Conservation (phyloP, 1,284 basidiomycete species). For the Ganoderma lucidum region DNA sequence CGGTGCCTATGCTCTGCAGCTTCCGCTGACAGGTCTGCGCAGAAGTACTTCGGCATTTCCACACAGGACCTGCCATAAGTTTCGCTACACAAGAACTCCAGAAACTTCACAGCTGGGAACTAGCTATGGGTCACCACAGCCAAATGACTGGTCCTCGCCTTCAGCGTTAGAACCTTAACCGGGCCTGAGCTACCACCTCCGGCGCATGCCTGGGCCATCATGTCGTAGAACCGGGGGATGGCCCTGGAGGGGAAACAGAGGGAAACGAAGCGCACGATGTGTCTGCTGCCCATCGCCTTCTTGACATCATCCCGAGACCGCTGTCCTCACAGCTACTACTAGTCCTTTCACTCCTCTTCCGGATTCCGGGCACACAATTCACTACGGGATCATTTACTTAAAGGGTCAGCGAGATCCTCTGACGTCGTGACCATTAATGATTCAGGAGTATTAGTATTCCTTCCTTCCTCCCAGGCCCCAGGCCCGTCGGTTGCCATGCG, state of each 20-base stretch:
- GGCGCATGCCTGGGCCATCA: not conserved
- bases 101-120: not conserved
- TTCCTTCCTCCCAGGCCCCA: not conserved
- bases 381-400: not conserved
- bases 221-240: not conserved
- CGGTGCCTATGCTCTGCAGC: not conserved
- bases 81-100: no score
- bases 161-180: not conserved
- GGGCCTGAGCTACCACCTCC: not conserved
- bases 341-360: not conserved
- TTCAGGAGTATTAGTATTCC: not conserved
- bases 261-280: not conserved
- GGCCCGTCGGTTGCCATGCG: no score
- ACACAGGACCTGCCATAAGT: not conserved
- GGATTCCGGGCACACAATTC: not conserved
- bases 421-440: not conserved
- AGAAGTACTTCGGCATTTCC: not conserved
- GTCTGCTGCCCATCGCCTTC: conserved; percentile 15
- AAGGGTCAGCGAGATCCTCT: not conserved
- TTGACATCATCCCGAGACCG: conserved; percentile 8
- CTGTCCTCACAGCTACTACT: not conserved
- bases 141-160: not conserved
- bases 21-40: not conserved
- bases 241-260: not conserved
- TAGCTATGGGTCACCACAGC: not conserved